phyloP scores from a whole-genome alignment of 2,329 filamentous ascomycete genomes.

The Lecanoromycetidae sp. region DNA sequence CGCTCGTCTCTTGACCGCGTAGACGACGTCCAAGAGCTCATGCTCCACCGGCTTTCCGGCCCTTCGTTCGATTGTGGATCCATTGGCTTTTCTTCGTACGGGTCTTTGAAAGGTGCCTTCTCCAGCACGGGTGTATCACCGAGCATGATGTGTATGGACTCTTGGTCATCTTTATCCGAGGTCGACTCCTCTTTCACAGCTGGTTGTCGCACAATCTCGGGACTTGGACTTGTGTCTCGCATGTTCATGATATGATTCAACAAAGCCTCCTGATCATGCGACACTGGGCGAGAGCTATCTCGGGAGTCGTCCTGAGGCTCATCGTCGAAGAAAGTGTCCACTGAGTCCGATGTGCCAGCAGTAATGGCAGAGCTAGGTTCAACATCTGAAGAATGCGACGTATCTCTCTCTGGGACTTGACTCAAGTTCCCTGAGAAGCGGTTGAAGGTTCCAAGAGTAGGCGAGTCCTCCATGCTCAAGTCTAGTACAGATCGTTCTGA shows the following conservation, averaged over 20 bases:
- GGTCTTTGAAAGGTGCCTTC: constrained; percentile 25
- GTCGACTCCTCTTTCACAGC: constrained; percentile 15
- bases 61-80: constrained; percentile 20
- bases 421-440: constrained; percentile 15
- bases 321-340: constrained; percentile 51
- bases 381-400: constrained; percentile 31
- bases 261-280: constrained; percentile 30
- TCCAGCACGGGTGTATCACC: constrained; percentile 33
- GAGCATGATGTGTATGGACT: constrained; percentile 46
- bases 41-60: constrained; percentile 30
- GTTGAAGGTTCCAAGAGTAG: constrained; percentile 29
- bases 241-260: constrained; percentile 38
- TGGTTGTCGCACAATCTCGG: constrained; percentile 28
- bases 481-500: constrained; percentile 14
- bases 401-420: constrained; percentile 2
- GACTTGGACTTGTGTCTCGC: constrained; percentile 30
- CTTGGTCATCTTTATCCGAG: constrained; percentile 39
- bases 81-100: constrained; percentile 19
- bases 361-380: constrained; percentile 49
- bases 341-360: constrained; percentile 48
- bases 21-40: constrained; percentile 35
- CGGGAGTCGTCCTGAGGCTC: constrained; percentile 51
- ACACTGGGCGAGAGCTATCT: constrained; percentile 5
- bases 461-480: constrained; percentile 30
- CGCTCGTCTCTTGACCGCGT: constrained; percentile 22